Conservation (phyloP, 2,329 filamentous ascomycete genomes). For the Exophiala dermatitidis region DNA sequence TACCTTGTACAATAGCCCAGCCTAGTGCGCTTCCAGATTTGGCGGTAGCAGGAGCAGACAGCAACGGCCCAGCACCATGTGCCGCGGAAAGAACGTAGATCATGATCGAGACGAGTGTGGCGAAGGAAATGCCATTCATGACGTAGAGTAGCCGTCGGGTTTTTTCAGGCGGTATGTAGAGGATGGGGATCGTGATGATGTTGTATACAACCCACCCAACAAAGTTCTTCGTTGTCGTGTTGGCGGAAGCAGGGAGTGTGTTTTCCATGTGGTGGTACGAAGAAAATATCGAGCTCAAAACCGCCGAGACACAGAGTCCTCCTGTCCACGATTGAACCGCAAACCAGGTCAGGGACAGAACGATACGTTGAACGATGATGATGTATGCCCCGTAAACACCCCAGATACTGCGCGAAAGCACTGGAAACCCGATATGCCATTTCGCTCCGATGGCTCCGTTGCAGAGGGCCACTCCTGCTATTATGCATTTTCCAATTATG, state of each 20-base stretch:
- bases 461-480: constrained; percentile 36
- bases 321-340: constrained; percentile 35
- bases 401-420: constrained; percentile 52
- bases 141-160: constrained; percentile 32
- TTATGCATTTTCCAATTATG: constrained; percentile 33
- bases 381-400: constrained; percentile 33
- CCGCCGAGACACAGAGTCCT: constrained; percentile 32
- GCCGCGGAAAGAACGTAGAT: constrained; percentile 33
- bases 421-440: constrained; percentile 37
- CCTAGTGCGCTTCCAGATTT: constrained; percentile 18
- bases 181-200: constrained; percentile 35
- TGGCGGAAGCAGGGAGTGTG: constrained; percentile 30
- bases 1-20: constrained; percentile 22
- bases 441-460: constrained; percentile 41
- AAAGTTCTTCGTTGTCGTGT: constrained; percentile 34
- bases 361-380: constrained; percentile 36
- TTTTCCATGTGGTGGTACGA: constrained; percentile 34
- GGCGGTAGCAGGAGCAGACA: constrained; percentile 20
- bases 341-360: constrained; percentile 34
- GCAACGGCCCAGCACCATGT: constrained; percentile 30
- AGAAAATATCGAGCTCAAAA: constrained; percentile 32
- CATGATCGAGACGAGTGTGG: constrained; percentile 27
- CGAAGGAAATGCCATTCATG: constrained; percentile 28
- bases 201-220: constrained; percentile 28
- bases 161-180: constrained; percentile 40